Percentiles rank a stretch among this genome's conserved stretches.
Conservation (phyloP, 2,329 filamentous ascomycete species). For the Pseudogymnoascus sp. region DNA sequence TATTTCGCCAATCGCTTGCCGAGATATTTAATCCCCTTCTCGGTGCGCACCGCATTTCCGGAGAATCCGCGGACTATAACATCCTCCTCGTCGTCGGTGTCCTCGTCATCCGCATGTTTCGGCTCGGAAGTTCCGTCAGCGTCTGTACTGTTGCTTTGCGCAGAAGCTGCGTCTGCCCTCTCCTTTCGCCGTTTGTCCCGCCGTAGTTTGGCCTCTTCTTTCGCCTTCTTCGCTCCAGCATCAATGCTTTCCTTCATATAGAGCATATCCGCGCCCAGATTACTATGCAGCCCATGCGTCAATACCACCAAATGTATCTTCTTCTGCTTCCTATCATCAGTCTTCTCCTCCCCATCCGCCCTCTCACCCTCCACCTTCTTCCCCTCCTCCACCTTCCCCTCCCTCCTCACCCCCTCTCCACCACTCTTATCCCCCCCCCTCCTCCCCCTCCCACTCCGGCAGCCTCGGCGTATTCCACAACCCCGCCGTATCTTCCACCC, state of each 20-base stretch:
- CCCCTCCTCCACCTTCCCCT: slow-evolving; percentile 14
- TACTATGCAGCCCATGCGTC: slow-evolving; percentile 92
- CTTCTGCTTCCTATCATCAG: slow-evolving; percentile 49
- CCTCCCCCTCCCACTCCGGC: slow-evolving; percentile 45
- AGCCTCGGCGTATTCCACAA: slow-evolving; percentile 89
- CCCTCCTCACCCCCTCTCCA: slow-evolving; percentile 19
- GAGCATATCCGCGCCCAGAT: slow-evolving; percentile 91
- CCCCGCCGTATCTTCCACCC: slow-evolving; percentile 78
- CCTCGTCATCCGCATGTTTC: slow-evolving; percentile 20
- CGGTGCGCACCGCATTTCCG: slow-evolving; percentile 83
- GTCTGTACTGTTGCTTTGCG: background rate
- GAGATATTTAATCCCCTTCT: slow-evolving; percentile 92
- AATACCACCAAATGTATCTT: slow-evolving; percentile 85
- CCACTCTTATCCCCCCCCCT: slow-evolving; percentile 19
- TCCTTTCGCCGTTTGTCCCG: slow-evolving; percentile 41
- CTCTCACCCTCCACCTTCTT: slow-evolving; percentile 10
- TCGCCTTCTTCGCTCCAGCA: slow-evolving; percentile 64
- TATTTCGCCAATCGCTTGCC: slow-evolving; percentile 91
- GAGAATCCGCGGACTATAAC: slow-evolving; percentile 84
- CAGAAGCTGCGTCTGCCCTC: slow-evolving; percentile 13
- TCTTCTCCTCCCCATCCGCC: slow-evolving; percentile 20
- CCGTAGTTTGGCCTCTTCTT: slow-evolving; percentile 56
- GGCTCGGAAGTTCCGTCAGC: slow-evolving; percentile 12
- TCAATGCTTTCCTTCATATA: slow-evolving; percentile 98
- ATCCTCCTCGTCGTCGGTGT: slow-evolving; percentile 61